Percentiles rank a stretch among this genome's conserved stretches.
Conservation (phyloP, 2,329 filamentous ascomycete species). For the Penicillium occitanis region DNA sequence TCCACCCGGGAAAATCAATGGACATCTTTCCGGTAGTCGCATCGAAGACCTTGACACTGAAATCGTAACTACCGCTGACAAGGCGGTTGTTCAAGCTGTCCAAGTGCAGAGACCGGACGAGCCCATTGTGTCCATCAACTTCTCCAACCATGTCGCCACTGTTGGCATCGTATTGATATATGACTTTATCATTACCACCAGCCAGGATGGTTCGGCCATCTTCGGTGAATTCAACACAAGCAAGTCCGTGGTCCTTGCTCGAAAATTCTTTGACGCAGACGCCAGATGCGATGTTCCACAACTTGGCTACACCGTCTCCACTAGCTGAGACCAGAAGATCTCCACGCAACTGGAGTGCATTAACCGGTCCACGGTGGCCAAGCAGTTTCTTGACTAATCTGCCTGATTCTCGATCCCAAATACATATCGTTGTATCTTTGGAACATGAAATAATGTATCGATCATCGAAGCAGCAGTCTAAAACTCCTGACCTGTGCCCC, state of each 20-base stretch:
- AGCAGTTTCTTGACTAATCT: constrained; percentile 72
- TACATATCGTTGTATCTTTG: constrained; percentile 89
- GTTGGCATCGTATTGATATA: constrained; percentile 93
- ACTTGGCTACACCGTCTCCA: constrained; percentile 86
- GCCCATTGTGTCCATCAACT: constrained; percentile 76
- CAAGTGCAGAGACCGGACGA: constrained; percentile 88
- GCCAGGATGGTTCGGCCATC: constrained; percentile 92
- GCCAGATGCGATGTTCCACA: constrained; percentile 92
- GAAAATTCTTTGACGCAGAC: constrained; percentile 86
- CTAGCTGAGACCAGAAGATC: constrained; percentile 91
- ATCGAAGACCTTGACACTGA: constrained; percentile 92
- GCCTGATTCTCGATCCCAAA: constrained; percentile 86
- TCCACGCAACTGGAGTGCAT: constrained; percentile 91
- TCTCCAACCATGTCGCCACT: constrained; percentile 80
- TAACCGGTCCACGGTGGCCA: constrained; percentile 89
- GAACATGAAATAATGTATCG: constrained; percentile 95
- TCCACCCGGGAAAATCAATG: constrained; percentile 90
- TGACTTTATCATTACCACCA: constrained; percentile 91
- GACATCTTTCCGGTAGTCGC: constrained; percentile 75
- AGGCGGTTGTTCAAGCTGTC: constrained; percentile 83
- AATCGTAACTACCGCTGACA: constrained; percentile 90
- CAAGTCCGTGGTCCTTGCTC: constrained; percentile 88
- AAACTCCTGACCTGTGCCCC: constrained; percentile 80
- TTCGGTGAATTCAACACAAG: constrained; percentile 93
- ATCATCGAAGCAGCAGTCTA: constrained; percentile 91